A percentile compares a stretch with the other conserved stretches of the same genome.
phyloP scores from a whole-genome alignment of 2,329 filamentous ascomycete species.

The Talaromyces sp. region DNA sequence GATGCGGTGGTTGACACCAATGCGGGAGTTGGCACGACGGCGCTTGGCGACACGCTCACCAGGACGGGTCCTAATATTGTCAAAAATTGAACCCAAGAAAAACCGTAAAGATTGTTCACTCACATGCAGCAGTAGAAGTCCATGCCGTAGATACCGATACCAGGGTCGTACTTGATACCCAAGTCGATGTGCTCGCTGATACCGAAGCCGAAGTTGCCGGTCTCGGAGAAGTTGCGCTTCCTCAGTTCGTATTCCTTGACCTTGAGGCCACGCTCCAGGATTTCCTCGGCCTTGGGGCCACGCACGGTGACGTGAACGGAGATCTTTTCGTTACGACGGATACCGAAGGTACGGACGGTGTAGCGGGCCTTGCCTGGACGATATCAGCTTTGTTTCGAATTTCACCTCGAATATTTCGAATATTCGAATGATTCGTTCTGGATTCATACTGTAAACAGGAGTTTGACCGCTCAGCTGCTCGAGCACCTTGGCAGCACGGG shows the following conservation, averaged over 20 bases:
- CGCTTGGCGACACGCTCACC: constrained; percentile 97
- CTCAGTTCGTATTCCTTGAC: constrained; percentile 99
- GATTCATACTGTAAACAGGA: constrained; percentile 84
- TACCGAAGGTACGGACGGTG: constrained; percentile 99
- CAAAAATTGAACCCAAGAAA: background rate
- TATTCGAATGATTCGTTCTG: constrained; percentile 1
- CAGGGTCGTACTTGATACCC: constrained; percentile 99
- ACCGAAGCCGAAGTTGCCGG: constrained; percentile 99
- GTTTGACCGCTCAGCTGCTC: constrained; percentile 99
- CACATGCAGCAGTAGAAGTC: constrained; percentile 99
- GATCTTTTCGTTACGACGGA: constrained; percentile 99
- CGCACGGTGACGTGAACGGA: constrained; percentile 98
- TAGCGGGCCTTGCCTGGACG: constrained; percentile 92
- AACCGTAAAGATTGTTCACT: constrained; percentile 30
- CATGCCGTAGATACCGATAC: constrained; percentile 99
- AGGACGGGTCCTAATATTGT: constrained; percentile 68
- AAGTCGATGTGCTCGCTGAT: constrained; percentile 99
- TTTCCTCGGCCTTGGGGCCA: constrained; percentile 98
- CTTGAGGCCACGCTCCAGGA: constrained; percentile 99
- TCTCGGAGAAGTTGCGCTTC: constrained; percentile 99
- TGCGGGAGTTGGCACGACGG: constrained; percentile 78
- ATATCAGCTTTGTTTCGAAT: constrained; percentile 13
- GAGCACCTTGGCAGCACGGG: constrained; percentile 98
- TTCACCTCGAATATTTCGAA: background rate
- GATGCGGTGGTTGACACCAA: constrained; percentile 89